A percentile compares a stretch with the other conserved stretches of the same genome.
Conservation (phyloP, 2,329 filamentous ascomycete species). For the Coniochaeta sp. region DNA sequence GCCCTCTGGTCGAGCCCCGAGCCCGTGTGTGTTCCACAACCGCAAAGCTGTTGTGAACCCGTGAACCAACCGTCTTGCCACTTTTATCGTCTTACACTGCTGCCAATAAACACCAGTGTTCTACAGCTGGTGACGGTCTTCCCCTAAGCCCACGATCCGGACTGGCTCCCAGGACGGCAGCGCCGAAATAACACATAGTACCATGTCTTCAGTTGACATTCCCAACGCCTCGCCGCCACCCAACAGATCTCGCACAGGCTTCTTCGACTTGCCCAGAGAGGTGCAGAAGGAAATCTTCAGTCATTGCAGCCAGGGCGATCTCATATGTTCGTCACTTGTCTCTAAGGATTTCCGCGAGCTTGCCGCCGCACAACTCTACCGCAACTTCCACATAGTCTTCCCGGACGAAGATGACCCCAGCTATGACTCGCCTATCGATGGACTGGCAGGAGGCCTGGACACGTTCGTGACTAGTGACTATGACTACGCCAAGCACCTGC, state of each 20-base stretch:
- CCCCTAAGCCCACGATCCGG: background rate
- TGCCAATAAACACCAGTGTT: background rate
- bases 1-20: background rate
- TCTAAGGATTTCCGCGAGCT: slow-evolving; percentile 50
- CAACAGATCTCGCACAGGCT: slow-evolving; percentile 12
- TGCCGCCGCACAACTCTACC: slow-evolving; percentile 51
- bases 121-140: background rate
- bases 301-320: slow-evolving; percentile 41
- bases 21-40: background rate
- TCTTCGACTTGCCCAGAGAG: slow-evolving; percentile 38
- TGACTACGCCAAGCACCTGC: slow-evolving; percentile 52
- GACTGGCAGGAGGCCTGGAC: slow-evolving; percentile 49
- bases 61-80: background rate
- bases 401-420: slow-evolving; percentile 48
- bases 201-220: slow-evolving; percentile 6
- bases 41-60: background rate
- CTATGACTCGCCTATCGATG: slow-evolving; percentile 47
- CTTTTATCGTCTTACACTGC: background rate
- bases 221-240: background rate
- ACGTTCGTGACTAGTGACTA: slow-evolving; percentile 57
- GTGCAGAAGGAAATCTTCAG: slow-evolving; percentile 40
- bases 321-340: slow-evolving; percentile 51
- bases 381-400: slow-evolving; percentile 52
- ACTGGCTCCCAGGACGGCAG: background rate
- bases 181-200: background rate